A percentile compares a stretch with the other conserved stretches of the same genome.
phyloP scores from a whole-genome alignment of 495 filamentous ascomycete species.

The Darksidea phi region DNA sequence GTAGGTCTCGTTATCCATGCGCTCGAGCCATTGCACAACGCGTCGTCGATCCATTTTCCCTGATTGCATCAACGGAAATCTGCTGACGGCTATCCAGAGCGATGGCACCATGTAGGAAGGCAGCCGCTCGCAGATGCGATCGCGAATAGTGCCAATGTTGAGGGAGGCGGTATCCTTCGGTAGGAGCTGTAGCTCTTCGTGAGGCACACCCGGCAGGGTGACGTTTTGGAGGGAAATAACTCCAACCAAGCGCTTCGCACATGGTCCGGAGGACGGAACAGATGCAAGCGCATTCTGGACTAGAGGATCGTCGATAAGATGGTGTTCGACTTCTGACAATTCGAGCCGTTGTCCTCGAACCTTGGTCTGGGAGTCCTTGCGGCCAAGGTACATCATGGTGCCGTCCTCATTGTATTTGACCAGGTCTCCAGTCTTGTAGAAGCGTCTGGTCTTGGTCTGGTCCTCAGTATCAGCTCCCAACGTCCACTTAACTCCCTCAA shows the following conservation, averaged over 20 bases:
- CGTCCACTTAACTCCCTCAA: conserved; percentile 33
- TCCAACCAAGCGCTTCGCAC: conserved; percentile 31
- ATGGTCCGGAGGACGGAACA: conserved; percentile 29
- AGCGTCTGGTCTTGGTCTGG: conserved; percentile 8
- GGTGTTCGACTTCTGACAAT: conserved; percentile 39
- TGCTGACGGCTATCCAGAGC: conserved; percentile 21
- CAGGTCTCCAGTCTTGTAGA: conserved; percentile 43
- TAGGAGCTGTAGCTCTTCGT: conserved; percentile 11
- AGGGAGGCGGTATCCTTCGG: conserved; percentile 9
- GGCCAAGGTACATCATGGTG: conserved; percentile 36
- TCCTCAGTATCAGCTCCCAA: not conserved
- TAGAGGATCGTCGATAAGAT: conserved; percentile 28
- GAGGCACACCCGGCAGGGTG: not conserved
- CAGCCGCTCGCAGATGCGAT: conserved; percentile 26
- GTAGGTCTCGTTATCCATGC: conserved; percentile 23
- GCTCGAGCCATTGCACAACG: conserved; percentile 29
- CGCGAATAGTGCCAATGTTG: conserved; percentile 25
- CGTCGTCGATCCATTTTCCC: conserved; percentile 35
- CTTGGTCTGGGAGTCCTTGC: conserved; percentile 42
- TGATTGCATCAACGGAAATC: conserved; percentile 32
- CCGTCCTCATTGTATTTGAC: conserved; percentile 39
- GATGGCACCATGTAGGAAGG: conserved; percentile 40
- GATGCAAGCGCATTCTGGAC: conserved; percentile 25
- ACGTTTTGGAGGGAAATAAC: conserved; percentile 23
- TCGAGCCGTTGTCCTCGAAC: conserved; percentile 40